Conservation (phyloP, 345 rosid species). For the Angophora floribunda region DNA sequence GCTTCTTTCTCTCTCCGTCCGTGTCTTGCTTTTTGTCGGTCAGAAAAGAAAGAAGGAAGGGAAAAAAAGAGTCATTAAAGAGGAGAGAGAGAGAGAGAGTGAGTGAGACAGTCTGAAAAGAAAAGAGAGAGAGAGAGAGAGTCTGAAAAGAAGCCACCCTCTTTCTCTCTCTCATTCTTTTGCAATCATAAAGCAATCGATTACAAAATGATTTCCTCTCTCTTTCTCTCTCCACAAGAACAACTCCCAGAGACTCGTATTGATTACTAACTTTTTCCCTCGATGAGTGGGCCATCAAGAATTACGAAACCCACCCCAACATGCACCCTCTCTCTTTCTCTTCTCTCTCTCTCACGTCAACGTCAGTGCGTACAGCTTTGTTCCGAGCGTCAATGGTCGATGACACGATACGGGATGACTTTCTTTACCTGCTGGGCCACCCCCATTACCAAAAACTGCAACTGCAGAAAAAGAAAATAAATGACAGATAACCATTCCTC, state of each 20-base stretch:
- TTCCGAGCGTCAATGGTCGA: constrained; percentile 5
- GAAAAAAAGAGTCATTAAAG: neutral
- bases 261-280: constrained; percentile 9
- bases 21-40: neutral
- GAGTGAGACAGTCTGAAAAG: neutral
- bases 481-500: neutral
- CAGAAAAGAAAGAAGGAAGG: neutral
- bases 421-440: neutral
- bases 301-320: constrained; percentile 3
- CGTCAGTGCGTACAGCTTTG: constrained; percentile 14
- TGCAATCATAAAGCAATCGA: constrained; percentile 48
- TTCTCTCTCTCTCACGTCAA: constrained; percentile 5
- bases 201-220: constrained; percentile 30
- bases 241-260: neutral
- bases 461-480: neutral
- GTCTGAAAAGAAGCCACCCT: neutral
- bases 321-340: neutral
- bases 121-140: neutral
- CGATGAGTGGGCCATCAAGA: constrained; percentile 12
- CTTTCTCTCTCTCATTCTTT: neutral
- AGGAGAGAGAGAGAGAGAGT: neutral
- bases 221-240: neutral
- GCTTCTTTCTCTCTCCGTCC: neutral
- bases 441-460: neutral
- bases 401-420: neutral